Evolutionary conservation across 2,329 filamentous ascomycete genomes (phyloP).

Genomic region (Tothia fuscella): DNA sequence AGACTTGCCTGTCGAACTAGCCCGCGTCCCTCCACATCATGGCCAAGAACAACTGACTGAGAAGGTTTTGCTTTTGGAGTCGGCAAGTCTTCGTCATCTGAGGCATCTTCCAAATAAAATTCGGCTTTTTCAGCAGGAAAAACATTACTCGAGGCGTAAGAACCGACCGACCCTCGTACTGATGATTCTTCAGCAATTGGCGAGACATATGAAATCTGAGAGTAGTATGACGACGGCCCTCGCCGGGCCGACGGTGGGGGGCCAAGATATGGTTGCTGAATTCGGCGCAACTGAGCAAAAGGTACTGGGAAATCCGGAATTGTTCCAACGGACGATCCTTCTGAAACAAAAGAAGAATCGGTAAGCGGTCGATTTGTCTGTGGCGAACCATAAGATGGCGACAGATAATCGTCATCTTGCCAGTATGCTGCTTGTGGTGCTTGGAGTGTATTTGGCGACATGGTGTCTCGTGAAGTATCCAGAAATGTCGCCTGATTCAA

Average conservation of each 20-base stretch:
- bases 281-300: conserved; percentile 21
- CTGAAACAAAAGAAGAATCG: conserved; percentile 26
- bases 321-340: conserved; percentile 26
- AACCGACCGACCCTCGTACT: conserved; percentile 28
- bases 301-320: conserved; percentile 31
- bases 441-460: too few species aligned
- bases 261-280: conserved; percentile 32
- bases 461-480: too few species aligned
- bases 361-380: conserved; percentile 24
- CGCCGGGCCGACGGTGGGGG: conserved; percentile 36
- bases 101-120: conserved; percentile 28
- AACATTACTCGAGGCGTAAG: conserved; percentile 37
- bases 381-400: conserved; percentile 10
- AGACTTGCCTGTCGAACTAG: conserved; percentile 38
- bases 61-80: conserved; percentile 29
- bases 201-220: conserved; percentile 34
- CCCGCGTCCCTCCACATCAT: conserved; percentile 24
- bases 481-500: too few species aligned
- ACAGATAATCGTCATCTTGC: neutral
- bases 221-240: conserved; percentile 38
- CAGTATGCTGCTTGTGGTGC: neutral
- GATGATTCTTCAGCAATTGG: conserved; percentile 38
- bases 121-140: conserved; percentile 31
- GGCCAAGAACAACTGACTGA: conserved; percentile 25
- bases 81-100: conserved; percentile 32